Conservation (phyloP, 2,329 filamentous ascomycete genomes). For the Colletotrichum sp. region DNA sequence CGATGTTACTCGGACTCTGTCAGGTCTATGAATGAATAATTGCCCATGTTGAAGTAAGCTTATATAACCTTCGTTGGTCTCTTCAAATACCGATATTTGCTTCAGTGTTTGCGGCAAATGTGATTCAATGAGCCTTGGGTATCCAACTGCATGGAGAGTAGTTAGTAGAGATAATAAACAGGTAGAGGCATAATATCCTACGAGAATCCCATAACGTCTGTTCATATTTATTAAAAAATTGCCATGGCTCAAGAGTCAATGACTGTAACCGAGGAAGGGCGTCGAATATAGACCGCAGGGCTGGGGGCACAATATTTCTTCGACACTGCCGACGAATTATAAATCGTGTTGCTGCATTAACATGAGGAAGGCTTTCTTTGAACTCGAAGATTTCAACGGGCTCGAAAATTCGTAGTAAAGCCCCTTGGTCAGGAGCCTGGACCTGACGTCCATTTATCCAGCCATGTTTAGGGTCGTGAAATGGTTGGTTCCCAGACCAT, state of each 20-base stretch:
- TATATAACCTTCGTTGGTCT: conserved; percentile 25
- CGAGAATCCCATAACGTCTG: conserved; percentile 22
- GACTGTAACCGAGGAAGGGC: conserved; percentile 30
- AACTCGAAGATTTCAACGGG: too few species aligned
- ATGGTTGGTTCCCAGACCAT: background rate
- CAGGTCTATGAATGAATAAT: rapidly evolving
- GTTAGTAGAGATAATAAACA: background rate
- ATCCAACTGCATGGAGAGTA: background rate
- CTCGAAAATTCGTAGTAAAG: conserved; percentile 30
- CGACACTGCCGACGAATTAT: conserved; percentile 38
- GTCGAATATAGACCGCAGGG: conserved; percentile 24
- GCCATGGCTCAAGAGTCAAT: conserved; percentile 37
- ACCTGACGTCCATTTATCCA: conserved; percentile 32
- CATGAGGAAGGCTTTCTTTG: conserved; percentile 23
- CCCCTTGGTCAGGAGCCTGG: conserved; percentile 23
- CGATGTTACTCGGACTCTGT: background rate
- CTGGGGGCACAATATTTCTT: conserved; percentile 23
- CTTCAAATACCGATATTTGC: conserved; percentile 30
- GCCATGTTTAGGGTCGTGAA: conserved; percentile 33
- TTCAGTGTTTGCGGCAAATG: conserved; percentile 28
- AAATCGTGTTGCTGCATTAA: conserved; percentile 32
- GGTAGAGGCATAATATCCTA: conserved; percentile 11
- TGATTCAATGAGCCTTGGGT: conserved; percentile 4
- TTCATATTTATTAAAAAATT: conserved; percentile 23
- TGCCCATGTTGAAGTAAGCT: background rate